phyloP scores from a whole-genome alignment of 2,329 filamentous ascomycete species.

The Tolypocladium album region DNA sequence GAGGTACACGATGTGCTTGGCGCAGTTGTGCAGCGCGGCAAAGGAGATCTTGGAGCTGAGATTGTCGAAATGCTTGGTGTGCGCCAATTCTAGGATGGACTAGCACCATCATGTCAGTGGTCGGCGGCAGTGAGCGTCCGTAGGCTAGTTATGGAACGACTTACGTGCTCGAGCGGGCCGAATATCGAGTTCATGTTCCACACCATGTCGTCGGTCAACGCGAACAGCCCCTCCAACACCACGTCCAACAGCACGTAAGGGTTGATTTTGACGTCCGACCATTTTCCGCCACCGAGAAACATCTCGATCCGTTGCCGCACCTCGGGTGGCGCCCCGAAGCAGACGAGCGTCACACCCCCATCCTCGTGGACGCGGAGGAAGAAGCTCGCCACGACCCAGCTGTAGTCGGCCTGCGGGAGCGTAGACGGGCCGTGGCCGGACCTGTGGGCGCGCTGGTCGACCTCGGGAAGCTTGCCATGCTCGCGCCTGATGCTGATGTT shows the following conservation, averaged over 20 bases:
- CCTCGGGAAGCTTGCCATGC: constrained; percentile 7
- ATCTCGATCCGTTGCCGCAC: constrained; percentile 12
- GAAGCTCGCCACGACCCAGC: constrained; percentile 15
- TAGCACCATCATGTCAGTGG: constrained; percentile 1
- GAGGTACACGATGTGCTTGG: constrained; percentile 18
- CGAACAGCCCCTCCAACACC: constrained; percentile 15
- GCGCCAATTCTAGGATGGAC: constrained; percentile 14
- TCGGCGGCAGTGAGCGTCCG: background rate
- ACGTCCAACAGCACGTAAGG: constrained; percentile 19
- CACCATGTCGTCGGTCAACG: constrained; percentile 15
- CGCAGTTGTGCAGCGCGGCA: constrained; percentile 16
- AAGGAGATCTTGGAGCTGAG: constrained; percentile 14
- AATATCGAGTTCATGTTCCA: constrained; percentile 20
- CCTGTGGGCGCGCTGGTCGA: constrained; percentile 12
- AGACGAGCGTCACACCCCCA: constrained; percentile 10
- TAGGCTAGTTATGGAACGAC: background rate
- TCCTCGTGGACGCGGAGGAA: constrained; percentile 12
- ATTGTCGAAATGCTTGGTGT: constrained; percentile 1
- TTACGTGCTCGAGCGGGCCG: constrained; percentile 16
- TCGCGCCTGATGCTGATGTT: constrained; percentile 14
- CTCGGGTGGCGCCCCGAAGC: constrained; percentile 13
- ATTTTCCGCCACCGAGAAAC: constrained; percentile 12
- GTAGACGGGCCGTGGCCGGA: constrained; percentile 1
- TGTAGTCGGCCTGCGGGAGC: constrained; percentile 17
- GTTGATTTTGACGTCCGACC: constrained; percentile 11